Base-by-base conservation (phyloP, 257 asterid genomes). In the Solanum chilense region DNA sequence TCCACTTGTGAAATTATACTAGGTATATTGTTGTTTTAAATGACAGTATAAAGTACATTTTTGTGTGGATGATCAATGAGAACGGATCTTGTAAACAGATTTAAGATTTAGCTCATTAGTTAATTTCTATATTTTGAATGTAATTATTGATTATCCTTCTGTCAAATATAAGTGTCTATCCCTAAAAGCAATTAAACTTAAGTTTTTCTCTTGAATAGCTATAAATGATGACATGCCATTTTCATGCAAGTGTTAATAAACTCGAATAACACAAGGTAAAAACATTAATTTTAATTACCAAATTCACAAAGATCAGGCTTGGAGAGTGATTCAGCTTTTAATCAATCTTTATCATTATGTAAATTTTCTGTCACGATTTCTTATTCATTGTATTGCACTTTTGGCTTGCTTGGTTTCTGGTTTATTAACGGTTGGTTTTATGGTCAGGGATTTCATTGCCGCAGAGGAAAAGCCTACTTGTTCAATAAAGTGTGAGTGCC, bases 381-480 rank as follows among this genome's bases (percentile, higher is more conserved):
- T 80, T 45, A 10, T 49, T 47, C 25, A 5, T 78, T 15, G 25
- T 15, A 25, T 78, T 78, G 64, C 56, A 44, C 41, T 39, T 60
- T 21, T 83, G 73, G 85, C 60, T 41, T 82, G 37, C 49, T n/a
- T 60, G 60, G 62, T 39, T 87, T 84, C 8, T 85, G 5, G 11
- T 45, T 41, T 82, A 66, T 27, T 84, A 47, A 85, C 60, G 23
- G 44, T 71, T 86, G 42, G 7, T 42, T 69, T 60, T 87, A 37
- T 90, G 87, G 87, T 60, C 95, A 96, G 99, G 89, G 91, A 74
- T 96, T 96, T 86, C 98, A 93, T 85, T 87, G 96, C 88, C 97
- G 94, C 90, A 92, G 94, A 87, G 98, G 99, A 88, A 95, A 95
- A 91, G 99, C 99, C 1, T 96, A 92, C 91, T 91, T 96, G 86